A percentile compares a stretch with the other conserved stretches of the same genome.
These are phyloP conservation scores for Chaetomiaceae sp. DNA, from an alignment of 2,329 filamentous ascomycete species.

Conservation along the genomic window DNA sequence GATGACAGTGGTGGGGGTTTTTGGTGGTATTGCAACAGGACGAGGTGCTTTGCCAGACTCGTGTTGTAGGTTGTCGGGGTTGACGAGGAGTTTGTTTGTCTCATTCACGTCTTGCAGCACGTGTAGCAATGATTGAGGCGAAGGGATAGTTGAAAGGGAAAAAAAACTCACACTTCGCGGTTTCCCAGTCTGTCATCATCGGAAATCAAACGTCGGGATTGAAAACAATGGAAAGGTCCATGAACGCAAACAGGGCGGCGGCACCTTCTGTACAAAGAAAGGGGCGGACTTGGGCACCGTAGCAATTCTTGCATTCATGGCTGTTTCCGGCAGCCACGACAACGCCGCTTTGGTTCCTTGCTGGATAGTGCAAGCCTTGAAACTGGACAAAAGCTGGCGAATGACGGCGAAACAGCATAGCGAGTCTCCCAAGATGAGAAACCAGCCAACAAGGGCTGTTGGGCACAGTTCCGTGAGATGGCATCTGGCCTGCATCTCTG, in stretches of 20 bases:
- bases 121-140: not conserved
- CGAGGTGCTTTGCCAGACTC: too few relatives aligned
- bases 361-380: too few relatives aligned
- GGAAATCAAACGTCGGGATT: not conserved
- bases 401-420: not conserved
- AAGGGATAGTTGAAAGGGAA: not conserved
- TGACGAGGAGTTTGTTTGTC: not conserved
- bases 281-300: not conserved
- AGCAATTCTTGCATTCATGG: not conserved
- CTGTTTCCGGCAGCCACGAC: constrained; percentile 17
- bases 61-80: not conserved
- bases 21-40: too few relatives aligned
- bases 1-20: too few relatives aligned
- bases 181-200: constrained; percentile 4
- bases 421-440: not conserved
- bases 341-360: not conserved
- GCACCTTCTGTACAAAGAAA: constrained; percentile 12
- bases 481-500: not conserved
- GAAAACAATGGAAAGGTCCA: constrained; percentile 5
- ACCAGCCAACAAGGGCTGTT: too few relatives aligned
- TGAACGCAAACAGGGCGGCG: constrained; percentile 4
- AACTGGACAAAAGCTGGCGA: not conserved
- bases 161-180: not conserved
- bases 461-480: not conserved
- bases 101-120: not conserved